Evolutionary conservation across 768 basidiomycete species (phyloP).

Genomic region (Kwoniella mangroviensis): DNA sequence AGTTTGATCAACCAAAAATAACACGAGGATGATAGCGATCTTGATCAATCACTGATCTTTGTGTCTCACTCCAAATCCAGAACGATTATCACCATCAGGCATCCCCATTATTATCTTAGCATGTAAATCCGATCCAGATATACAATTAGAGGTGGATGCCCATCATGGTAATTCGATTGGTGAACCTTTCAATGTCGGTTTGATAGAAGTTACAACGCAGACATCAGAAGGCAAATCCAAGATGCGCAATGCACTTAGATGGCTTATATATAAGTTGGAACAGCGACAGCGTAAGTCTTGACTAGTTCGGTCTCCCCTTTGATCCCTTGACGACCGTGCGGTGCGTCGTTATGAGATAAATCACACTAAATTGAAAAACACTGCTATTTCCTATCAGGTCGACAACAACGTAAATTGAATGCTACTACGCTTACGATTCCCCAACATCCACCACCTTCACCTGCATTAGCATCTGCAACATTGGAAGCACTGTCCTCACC

Average conservation of each 20-base stretch:
- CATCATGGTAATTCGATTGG: constrained; percentile 61
- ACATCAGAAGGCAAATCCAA: constrained; percentile 69
- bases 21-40: not conserved
- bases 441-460: constrained; percentile 3
- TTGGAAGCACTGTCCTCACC: constrained; percentile 28
- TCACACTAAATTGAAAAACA: constrained; percentile 1
- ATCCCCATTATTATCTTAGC: constrained; percentile 77
- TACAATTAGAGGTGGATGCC: constrained; percentile 49
- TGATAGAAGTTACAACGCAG: constrained; percentile 72
- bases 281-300: constrained; percentile 42
- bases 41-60: not conserved
- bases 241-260: constrained; percentile 63
- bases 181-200: constrained; percentile 70
- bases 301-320: not conserved
- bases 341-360: not conserved
- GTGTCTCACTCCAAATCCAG: constrained; percentile 21
- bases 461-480: constrained; percentile 11
- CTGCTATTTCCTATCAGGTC: constrained; percentile 10
- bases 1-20: not conserved
- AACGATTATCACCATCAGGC: constrained; percentile 62
- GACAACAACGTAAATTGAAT: constrained; percentile 25
- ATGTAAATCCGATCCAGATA: constrained; percentile 78
- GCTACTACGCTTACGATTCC: not conserved
- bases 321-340: constrained; percentile 14
- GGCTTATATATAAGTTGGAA: constrained; percentile 52